Base-by-base conservation (phyloP, 2,329 filamentous ascomycete genomes). In the Aspergillus sp. region DNA sequence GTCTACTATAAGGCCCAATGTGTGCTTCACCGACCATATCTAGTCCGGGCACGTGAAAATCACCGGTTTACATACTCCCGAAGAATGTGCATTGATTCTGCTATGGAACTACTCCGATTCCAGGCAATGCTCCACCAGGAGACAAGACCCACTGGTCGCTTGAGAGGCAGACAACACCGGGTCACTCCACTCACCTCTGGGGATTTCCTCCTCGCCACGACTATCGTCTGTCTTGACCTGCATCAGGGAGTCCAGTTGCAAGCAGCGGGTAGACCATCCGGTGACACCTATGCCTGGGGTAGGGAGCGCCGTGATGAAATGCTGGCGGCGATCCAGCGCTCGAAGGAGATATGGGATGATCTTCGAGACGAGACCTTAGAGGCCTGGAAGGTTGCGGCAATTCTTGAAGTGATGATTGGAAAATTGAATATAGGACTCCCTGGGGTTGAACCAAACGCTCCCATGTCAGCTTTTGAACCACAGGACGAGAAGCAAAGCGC, bases 1-100 rank as follows among this genome's bases (percentile, higher is more conserved):
- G 70, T 96, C 5, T 95, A 90, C 60, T 83, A 94, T 51, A 95
- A 95, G 68, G 86, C 90, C 12, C 78, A 95, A 56, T 94, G 89
- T 57, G 79, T 95, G 19, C 77, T 98, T 33, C 93, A 98, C 65
- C 80, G 90, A 40, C 90, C 90, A 51, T 96, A 93, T 63, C 77
- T 95, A 45, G 75, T 80, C n/a, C 80, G 83, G 46, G 87, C 90
- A 5, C 76, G 86, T 38, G 80, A 86, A 46, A 93, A 91, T 55
- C 74, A 86, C 7, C 79, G 90, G 7, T 97, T 95, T 59, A 80
- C 83, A 7, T 88, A 93, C 59, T 95, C 90, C 3, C 81, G 91
- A 28, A 82, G 84, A 33, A 85, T 83, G 19, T 93, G 89, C 50
- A 85, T 97, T 33, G 89, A 95, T 57, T 87, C 90, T 1, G 88